A percentile compares a stretch with the other conserved stretches of the same genome.
phyloP scores from a whole-genome alignment of 352 stramenopile genomes.

The Phytophthora lateralis region DNA sequence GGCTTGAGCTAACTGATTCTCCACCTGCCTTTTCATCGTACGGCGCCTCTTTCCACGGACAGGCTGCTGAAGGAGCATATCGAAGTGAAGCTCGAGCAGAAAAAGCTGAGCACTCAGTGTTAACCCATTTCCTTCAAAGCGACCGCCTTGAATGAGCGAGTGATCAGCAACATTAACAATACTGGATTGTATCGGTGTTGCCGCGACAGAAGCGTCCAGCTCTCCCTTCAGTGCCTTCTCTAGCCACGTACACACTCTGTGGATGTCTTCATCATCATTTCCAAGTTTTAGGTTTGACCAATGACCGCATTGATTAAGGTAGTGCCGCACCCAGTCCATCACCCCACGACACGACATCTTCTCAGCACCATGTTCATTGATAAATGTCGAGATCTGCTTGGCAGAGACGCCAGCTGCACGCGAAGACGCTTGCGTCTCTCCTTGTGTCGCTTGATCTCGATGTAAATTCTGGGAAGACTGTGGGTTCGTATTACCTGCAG shows the following conservation, averaged over 20 bases:
- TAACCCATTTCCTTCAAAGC: constrained; percentile 39
- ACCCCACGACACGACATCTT: constrained; percentile 5
- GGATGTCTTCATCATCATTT: constrained; percentile 39
- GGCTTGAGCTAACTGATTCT: constrained; percentile 32
- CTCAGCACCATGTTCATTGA: constrained; percentile 6
- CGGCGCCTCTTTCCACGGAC: constrained; percentile 28
- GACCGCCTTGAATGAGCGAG: constrained; percentile 27
- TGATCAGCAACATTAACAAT: constrained; percentile 27
- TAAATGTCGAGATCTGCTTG: constrained; percentile 21
- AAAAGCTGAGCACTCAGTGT: constrained; percentile 51
- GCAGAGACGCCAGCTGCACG: constrained; percentile 6
- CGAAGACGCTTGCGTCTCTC: neutral
- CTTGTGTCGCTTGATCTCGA: constrained; percentile 1
- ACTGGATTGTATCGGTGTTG: constrained; percentile 8
- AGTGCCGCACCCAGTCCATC: constrained; percentile 37
- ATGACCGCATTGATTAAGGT: constrained; percentile 66
- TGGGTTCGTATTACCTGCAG: neutral
- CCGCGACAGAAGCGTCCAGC: constrained; percentile 21
- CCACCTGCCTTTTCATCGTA: constrained; percentile 29
- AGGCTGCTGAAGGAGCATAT: constrained; percentile 43
- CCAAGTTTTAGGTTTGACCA: constrained; percentile 54
- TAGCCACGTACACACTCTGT: constrained; percentile 58
- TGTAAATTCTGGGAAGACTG: constrained; percentile 9
- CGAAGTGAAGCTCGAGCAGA: constrained; percentile 64
- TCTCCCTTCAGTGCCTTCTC: constrained; percentile 56